These are phyloP conservation scores for Lasiodiplodia citricola DNA, from an alignment of 2,329 filamentous ascomycete species.

Conservation along the genomic window DNA sequence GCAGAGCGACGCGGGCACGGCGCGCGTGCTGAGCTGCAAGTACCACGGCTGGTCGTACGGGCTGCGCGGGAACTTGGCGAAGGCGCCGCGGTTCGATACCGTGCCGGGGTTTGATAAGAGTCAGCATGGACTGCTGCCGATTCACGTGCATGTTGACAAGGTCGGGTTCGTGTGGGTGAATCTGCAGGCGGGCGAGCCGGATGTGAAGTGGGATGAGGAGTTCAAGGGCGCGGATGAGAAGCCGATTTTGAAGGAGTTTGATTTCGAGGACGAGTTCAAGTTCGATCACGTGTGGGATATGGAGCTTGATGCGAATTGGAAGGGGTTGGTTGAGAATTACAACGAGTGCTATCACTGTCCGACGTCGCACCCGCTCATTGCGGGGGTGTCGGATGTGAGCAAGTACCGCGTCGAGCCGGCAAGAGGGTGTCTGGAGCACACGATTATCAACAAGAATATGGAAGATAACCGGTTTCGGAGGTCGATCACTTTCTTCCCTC, in stretches of 20 bases:
- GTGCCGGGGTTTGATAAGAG: slow-evolving; percentile 47
- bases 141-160: slow-evolving; percentile 39
- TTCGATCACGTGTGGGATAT: slow-evolving; percentile 49
- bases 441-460: slow-evolving; percentile 38
- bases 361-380: slow-evolving; percentile 63
- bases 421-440: slow-evolving; percentile 41
- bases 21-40: slow-evolving; percentile 45
- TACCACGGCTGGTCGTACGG: slow-evolving; percentile 53
- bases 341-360: slow-evolving; percentile 71
- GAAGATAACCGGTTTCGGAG: slow-evolving; percentile 35
- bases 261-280: slow-evolving; percentile 49
- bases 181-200: slow-evolving; percentile 41
- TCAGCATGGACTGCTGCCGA: slow-evolving; percentile 43
- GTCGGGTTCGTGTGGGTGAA: slow-evolving; percentile 46
- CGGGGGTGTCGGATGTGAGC: slow-evolving; percentile 61
- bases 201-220: slow-evolving; percentile 39
- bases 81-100: slow-evolving; percentile 50
- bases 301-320: slow-evolving; percentile 42
- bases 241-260: slow-evolving; percentile 39
- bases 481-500: slow-evolving; percentile 40
- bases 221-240: slow-evolving; percentile 43
- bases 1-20: slow-evolving; percentile 37
- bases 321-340: slow-evolving; percentile 61
- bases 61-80: slow-evolving; percentile 45
- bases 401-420: slow-evolving; percentile 51